Evolutionary conservation across 306 rosid genomes (phyloP), one percentile per base, ranked within the genome.

Genomic region (Begonia masoniana): DNA sequence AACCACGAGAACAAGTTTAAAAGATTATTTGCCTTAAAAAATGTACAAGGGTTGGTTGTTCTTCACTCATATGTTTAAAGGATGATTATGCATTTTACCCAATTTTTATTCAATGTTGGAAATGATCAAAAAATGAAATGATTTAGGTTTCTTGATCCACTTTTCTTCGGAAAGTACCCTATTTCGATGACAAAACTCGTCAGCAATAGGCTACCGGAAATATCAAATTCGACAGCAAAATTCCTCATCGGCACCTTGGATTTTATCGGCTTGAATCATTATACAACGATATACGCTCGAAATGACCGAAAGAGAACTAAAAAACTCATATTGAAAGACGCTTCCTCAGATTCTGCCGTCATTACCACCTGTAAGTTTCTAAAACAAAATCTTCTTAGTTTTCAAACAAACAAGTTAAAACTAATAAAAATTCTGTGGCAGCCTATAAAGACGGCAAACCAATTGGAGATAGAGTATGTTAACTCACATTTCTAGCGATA

Each of bases 141-240:
- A 52, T 66, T 59, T 78, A 89, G 97, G 94, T 85, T 76, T 68
- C 97, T 89, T 54, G 95, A 82, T 55, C 97, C 97, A 11, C 76
- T 89, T 51, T 55, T 76, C 70, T 71, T 82, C 50, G 97, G 97
- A 24, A 63, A 78, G 39, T 89, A 85, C 56, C 97, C 97, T 58
- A 74, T 15, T 54, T 82, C 95, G 42, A 89, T 89, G 97, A 64
- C 68, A 65, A 63, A 59, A 41, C 72, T 76, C 51, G 95, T 88
- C 51, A 84, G 74, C 19, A 62, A 68, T 57, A 81, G 95, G 71
- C 67, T 89, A 58, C 95, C 97, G 47, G 43, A 68, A 73, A 82
- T 89, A 60, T 78, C 94, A 8, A 47, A 56, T 12, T 66, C 61
- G 66, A 58, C 41, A 45, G 68, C 83, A 49, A 68, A 74, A 50